These are phyloP conservation scores for Eucalyptus pauciflora DNA, from an alignment of 345 rosid species.

Conservation along the genomic window DNA sequence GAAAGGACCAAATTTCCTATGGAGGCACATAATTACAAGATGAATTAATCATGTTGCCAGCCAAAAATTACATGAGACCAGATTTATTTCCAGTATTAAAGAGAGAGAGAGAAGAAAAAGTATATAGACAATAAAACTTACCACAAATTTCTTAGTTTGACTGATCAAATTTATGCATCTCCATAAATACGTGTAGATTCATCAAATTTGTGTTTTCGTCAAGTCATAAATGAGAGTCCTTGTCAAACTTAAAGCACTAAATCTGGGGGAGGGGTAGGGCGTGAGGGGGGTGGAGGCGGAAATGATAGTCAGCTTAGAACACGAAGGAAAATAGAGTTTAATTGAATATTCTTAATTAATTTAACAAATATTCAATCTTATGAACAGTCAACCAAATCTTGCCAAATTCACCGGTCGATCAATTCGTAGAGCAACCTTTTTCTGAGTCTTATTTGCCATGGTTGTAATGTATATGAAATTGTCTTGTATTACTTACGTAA, in stretches of 20 bases:
- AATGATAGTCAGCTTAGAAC: not conserved
- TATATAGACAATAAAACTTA: not conserved
- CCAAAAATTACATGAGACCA: not conserved
- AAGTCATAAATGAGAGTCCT: not conserved
- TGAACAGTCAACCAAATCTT: not conserved
- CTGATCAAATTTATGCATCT: not conserved
- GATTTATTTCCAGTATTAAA: not conserved
- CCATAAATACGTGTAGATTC: not conserved
- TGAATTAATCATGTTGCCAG: not conserved
- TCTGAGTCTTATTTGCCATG: not conserved
- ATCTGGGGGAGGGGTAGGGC: not conserved
- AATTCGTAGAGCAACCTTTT: not conserved
- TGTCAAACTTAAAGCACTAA: not conserved
- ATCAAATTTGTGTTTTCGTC: not conserved
- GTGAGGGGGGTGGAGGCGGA: not conserved
- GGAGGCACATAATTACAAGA: not conserved
- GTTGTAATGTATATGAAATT: not conserved
- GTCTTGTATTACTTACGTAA: not conserved
- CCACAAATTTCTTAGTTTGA: not conserved
- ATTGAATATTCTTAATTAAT: not conserved
- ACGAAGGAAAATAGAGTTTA: not conserved
- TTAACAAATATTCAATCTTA: not conserved
- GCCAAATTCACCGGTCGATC: not conserved
- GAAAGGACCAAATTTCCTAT: not conserved
- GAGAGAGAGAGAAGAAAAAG: not conserved